Evolutionary conservation across 768 basidiomycete genomes (phyloP).

Genomic region (Nidularia sp.): DNA sequence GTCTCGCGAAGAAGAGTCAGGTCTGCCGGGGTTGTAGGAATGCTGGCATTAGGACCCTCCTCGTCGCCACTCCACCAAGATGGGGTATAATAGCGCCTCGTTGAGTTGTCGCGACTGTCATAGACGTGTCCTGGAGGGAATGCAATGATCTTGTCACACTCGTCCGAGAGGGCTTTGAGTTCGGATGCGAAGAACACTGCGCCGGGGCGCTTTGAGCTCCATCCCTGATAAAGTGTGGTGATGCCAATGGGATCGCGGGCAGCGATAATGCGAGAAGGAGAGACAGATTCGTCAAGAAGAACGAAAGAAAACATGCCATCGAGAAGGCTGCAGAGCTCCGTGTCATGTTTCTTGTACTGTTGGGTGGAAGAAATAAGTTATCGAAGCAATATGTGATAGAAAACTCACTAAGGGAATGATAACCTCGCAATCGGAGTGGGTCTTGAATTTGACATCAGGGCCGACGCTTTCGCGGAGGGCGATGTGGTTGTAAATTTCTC

Average conservation of each 20-base stretch:
- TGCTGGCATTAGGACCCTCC: conserved; percentile 47
- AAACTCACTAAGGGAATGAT: conserved; percentile 82
- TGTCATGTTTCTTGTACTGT: conserved; percentile 83
- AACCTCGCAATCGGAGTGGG: conserved; percentile 97
- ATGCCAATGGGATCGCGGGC: conserved; percentile 97
- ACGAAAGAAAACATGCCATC: conserved; percentile 99
- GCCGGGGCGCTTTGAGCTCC: conserved; percentile 79
- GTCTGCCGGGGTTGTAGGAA: conserved; percentile 62
- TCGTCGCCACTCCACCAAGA: conserved; percentile 87
- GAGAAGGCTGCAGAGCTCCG: conserved; percentile 70
- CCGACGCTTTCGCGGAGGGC: conserved; percentile 68
- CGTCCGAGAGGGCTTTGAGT: conserved; percentile 85
- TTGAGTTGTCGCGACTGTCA: conserved; percentile 77
- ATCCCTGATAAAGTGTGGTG: conserved; percentile 98
- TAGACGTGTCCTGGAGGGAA: conserved; percentile 98
- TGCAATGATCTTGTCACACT: conserved; percentile 91
- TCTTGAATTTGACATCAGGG: conserved; percentile 79
- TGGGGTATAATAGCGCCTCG: conserved; percentile 83
- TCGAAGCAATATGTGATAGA: conserved; percentile 2
- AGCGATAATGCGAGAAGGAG: conserved; percentile 88
- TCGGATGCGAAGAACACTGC: conserved; percentile 93
- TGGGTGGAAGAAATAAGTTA: neutral
- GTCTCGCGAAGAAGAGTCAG: conserved; percentile 70
- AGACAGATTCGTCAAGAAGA: conserved; percentile 87
- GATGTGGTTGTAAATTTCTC: conserved; percentile 98